phyloP scores from a whole-genome alignment of 192 early-diverging fungal species.

The Neocallimastix lanati region DNA sequence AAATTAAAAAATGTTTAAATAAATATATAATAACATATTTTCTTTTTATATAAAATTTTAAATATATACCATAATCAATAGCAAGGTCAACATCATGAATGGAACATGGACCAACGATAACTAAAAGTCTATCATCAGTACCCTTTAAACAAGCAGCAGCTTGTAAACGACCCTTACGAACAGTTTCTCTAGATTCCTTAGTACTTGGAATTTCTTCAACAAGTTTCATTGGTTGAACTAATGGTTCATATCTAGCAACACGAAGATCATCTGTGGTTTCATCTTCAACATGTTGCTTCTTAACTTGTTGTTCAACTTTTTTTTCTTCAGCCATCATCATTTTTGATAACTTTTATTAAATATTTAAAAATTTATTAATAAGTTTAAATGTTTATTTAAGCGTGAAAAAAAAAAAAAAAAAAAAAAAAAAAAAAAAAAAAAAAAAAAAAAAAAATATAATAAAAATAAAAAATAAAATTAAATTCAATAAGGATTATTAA shows the following conservation, averaged over 20 bases:
- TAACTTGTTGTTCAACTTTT: not conserved
- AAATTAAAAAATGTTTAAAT: no score
- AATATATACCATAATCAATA: constrained; percentile 57
- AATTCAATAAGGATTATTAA: no score
- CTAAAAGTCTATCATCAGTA: constrained; percentile 69
- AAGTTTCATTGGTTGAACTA: not conserved
- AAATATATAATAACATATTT: no score
- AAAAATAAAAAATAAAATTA: no score
- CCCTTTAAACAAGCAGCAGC: constrained; percentile 56
- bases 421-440: no score
- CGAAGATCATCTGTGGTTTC: not conserved
- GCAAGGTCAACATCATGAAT: constrained; percentile 85
- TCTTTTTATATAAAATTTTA: no score
- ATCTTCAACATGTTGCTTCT: not conserved
- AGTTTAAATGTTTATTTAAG: no score
- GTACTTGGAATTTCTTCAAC: not conserved
- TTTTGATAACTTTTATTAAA: no score
- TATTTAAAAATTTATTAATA: no score
- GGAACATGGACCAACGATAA: constrained; percentile 88
- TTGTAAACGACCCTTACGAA: constrained; percentile 10
- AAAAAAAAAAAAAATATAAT: no score
- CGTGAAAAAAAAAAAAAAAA: no score
- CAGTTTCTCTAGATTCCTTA: constrained; percentile 7
- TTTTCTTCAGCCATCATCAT: no score
- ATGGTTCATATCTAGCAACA: not conserved